These are phyloP conservation scores for Linanthus parryae DNA, from an alignment of 148 eudicot genomes.

Conservation along the genomic window DNA sequence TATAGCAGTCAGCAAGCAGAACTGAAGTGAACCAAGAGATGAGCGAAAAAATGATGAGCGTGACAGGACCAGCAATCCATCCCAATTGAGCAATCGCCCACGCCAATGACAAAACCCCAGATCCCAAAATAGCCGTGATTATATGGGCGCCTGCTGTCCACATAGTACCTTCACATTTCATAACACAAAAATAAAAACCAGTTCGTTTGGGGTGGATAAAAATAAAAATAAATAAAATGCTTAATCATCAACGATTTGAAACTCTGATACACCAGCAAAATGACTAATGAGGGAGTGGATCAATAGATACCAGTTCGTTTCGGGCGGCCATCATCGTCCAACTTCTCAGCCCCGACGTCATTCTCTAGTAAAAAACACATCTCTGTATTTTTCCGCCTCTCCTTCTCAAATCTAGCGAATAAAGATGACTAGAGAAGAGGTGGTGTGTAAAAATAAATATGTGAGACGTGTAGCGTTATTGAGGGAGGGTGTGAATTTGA, in stretches of 20 bases:
- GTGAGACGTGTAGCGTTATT: too few species aligned
- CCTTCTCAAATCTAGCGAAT: too few species aligned
- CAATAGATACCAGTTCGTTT: constrained; percentile 7
- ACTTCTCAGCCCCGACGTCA: background rate
- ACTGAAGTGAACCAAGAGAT: constrained; percentile 41
- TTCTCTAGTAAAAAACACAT: too few species aligned
- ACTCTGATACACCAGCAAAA: background rate
- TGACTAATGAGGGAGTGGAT: background rate
- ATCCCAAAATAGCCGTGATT: constrained; percentile 57
- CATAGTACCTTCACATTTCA: constrained; percentile 32
- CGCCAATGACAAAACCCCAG: constrained; percentile 56
- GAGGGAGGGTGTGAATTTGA: too few species aligned
- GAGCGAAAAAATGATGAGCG: constrained; percentile 28
- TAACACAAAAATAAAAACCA: background rate
- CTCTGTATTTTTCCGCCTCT: too few species aligned
- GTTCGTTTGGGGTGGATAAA: too few species aligned
- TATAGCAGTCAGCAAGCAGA: constrained; percentile 49
- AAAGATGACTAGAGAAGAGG: too few species aligned
- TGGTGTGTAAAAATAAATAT: too few species aligned
- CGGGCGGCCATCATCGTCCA: constrained; percentile 10
- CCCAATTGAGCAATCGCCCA: constrained; percentile 75
- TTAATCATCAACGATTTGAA: too few species aligned
- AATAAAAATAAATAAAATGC: too few species aligned
- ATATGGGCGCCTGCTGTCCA: constrained; percentile 51
- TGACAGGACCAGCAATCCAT: constrained; percentile 50